Evolutionary conservation across 768 basidiomycete genomes (phyloP).

Genomic region (Boletus tylopilopsis): DNA sequence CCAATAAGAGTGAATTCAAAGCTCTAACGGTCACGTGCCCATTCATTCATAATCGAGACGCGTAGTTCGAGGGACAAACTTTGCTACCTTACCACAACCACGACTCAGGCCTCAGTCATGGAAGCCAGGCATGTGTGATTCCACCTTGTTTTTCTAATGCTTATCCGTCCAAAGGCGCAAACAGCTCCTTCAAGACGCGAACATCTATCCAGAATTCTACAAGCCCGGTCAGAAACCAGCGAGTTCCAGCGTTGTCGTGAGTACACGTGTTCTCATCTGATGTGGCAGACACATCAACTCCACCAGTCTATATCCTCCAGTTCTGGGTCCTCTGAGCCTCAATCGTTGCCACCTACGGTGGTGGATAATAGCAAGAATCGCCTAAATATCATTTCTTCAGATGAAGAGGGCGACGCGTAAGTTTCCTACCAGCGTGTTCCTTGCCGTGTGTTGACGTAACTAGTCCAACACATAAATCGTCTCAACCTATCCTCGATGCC

Average conservation of each 20-base stretch:
- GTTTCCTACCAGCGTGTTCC: background rate
- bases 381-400: constrained; percentile 30
- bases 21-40: constrained; percentile 20
- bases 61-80: constrained; percentile 9
- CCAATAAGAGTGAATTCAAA: no score
- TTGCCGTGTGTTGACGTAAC: constrained; percentile 4
- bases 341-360: constrained; percentile 10
- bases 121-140: constrained; percentile 22
- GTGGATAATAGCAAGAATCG: constrained; percentile 8
- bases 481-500: background rate
- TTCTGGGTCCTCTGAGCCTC: constrained; percentile 19
- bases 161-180: constrained; percentile 19
- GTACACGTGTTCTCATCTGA: background rate
- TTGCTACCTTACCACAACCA: background rate
- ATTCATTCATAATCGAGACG: constrained; percentile 19
- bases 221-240: constrained; percentile 18
- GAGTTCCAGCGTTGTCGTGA: constrained; percentile 19
- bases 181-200: constrained; percentile 25
- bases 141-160: accelerated
- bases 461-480: constrained; percentile 3
- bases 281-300: background rate
- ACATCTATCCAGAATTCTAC: constrained; percentile 28
- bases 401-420: constrained; percentile 23
- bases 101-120: constrained; percentile 12
- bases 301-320: constrained; percentile 25